Percentiles rank a stretch among this genome's conserved stretches.
Conservation (phyloP, 371 early-diverging fungal species). For the Aphelidium insulamus region DNA sequence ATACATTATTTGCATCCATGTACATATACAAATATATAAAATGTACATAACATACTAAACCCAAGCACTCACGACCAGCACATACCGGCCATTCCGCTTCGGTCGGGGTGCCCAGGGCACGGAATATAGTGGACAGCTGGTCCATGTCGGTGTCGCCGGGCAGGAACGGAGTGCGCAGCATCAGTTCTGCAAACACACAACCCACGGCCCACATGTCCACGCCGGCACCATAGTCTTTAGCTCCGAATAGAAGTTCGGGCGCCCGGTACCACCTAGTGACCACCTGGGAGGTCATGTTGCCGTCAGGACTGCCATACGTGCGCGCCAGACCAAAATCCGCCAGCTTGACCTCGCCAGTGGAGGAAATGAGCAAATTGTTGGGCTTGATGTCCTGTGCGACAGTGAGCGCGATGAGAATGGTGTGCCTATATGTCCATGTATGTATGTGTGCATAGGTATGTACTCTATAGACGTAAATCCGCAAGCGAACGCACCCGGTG, state of each 20-base stretch:
- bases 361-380: slow-evolving; percentile 89
- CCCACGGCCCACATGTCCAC: slow-evolving; percentile 99
- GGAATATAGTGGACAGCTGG: slow-evolving; percentile 82
- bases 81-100: slow-evolving; percentile 89
- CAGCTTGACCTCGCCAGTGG: slow-evolving; percentile 79
- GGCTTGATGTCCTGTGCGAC: slow-evolving; percentile 91
- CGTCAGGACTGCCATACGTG: slow-evolving; percentile 62
- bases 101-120: slow-evolving; percentile 91
- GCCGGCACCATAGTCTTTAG: slow-evolving; percentile 63
- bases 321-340: slow-evolving; percentile 99
- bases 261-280: slow-evolving; percentile 99
- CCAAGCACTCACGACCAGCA: no score
- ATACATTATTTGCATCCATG: no score
- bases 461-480: background rate
- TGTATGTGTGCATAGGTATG: no score
- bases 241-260: slow-evolving; percentile 92
- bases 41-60: no score
- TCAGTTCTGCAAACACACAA: slow-evolving; percentile 96
- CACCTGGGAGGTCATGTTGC: slow-evolving; percentile 72
- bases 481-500: slow-evolving; percentile 43
- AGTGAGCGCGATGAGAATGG: slow-evolving; percentile 1
- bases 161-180: slow-evolving; percentile 86
- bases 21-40: no score
- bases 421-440: no score
- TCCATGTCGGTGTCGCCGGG: slow-evolving; percentile 86